Evolutionary conservation across 768 basidiomycete genomes (phyloP).

Genomic region (Austroboletus festivus): DNA sequence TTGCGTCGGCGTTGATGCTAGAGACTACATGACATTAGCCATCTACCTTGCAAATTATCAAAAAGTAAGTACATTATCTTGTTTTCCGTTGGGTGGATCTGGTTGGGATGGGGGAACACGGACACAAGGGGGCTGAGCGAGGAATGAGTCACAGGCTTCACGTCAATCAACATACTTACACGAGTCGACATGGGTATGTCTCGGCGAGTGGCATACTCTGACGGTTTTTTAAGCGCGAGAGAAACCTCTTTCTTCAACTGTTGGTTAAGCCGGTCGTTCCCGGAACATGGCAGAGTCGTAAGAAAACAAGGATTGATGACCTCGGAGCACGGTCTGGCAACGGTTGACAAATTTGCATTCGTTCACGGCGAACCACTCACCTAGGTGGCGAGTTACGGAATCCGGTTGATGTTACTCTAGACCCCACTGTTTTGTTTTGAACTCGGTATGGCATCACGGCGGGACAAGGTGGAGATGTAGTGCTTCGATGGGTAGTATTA

Average conservation of each 20-base stretch:
- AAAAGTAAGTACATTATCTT: slow-evolving; percentile 8
- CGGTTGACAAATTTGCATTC: background rate
- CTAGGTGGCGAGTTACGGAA: background rate
- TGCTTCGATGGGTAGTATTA: background rate
- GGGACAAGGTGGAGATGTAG: background rate
- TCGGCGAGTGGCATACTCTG: background rate
- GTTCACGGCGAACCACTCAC: slow-evolving; percentile 1
- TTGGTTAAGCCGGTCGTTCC: background rate
- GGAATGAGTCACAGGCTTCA: background rate
- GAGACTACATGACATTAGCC: slow-evolving; percentile 6
- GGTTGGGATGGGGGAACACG: background rate
- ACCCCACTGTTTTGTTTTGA: background rate
- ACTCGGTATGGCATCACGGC: slow-evolving; percentile 1
- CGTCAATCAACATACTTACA: slow-evolving; percentile 1
- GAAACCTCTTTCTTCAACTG: slow-evolving; percentile 5
- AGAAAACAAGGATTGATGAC: slow-evolving; percentile 2
- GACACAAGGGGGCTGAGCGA: background rate
- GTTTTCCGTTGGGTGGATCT: background rate
- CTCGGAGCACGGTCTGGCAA: slow-evolving; percentile 3
- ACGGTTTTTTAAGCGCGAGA: background rate
- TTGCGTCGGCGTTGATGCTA: slow-evolving; percentile 3
- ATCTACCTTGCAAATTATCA: background rate
- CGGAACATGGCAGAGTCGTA: background rate
- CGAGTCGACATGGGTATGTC: background rate
- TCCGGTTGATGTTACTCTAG: background rate